Base-by-base conservation (phyloP, 1,139 yeast species). In the Spathaspora jeffriesii region DNA sequence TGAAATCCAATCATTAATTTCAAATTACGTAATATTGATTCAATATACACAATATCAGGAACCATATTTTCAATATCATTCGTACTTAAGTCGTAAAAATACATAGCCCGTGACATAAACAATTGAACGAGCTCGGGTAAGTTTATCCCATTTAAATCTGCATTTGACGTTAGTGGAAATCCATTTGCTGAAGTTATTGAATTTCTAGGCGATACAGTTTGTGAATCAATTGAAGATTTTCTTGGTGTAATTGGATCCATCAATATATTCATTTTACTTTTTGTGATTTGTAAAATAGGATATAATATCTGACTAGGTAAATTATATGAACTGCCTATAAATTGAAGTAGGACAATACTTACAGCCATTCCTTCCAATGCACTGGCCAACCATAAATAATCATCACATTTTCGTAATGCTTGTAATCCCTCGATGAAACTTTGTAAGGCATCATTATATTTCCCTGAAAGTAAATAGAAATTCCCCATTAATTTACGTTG, bases 341-440 rank as follows among this genome's bases (percentile, higher is more conserved):
- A 83, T 13, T 85, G 76, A 40, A 89, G 69, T 45, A 91, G 64
- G 8, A 87, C 66, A 38, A 87, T 64, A 53, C 89, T 79, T 1
- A 88, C 81, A 0, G 87, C 87, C 10, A 91, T 69, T 0, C 95
- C 91, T 57, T 91, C 97, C 18, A 92, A 62, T 0, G 97, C 84
- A 40, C 93, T 85, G 0, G 86, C 98, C 23, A 89, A 73, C 99
- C 99, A 93, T 18, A 93, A 69, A 58, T 80, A 79, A 63, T 93
- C 99, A 44, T 84, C 84, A 1, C 85, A 73, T 30, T 81, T 74
- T 50, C 81, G 81, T 47, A 91, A 67, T 32, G 78, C 70, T 2
- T 72, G 59, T 2, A 88, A 76, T 0, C 97, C 84, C 38, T 91
- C 97, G 11, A 84, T 77, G 54, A 91, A 87, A 49, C 83, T 81